These are phyloP conservation scores for Xylaria sp. DNA, from an alignment of 2,329 filamentous ascomycete genomes.

Conservation along the genomic window DNA sequence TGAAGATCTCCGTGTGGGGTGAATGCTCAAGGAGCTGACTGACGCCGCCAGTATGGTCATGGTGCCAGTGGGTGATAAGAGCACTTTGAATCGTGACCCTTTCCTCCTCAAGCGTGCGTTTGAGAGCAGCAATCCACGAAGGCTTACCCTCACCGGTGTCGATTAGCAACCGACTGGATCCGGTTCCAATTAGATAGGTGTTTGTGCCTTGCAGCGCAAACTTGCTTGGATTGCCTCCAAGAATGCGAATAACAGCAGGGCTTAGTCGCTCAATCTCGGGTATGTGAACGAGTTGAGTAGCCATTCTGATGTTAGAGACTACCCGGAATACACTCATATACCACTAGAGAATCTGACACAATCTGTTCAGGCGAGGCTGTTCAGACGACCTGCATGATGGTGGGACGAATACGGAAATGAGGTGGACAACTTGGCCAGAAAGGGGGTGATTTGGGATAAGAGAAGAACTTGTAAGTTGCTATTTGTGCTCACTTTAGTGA, in stretches of 20 bases:
- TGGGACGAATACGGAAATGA: not conserved
- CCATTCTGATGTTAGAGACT: constrained; percentile 51
- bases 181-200: constrained; percentile 87
- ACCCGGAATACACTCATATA: constrained; percentile 27
- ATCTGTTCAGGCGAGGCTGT: too few relatives aligned
- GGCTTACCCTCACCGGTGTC: constrained; percentile 86
- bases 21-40: constrained; percentile 65
- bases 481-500: too few relatives aligned
- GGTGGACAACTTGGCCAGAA: too few relatives aligned
- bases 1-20: constrained; percentile 67
- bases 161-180: constrained; percentile 73
- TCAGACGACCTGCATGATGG: not conserved
- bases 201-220: constrained; percentile 80
- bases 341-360: not conserved
- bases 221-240: constrained; percentile 91
- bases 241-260: constrained; percentile 76
- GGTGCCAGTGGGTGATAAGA: constrained; percentile 91
- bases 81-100: constrained; percentile 68
- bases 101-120: constrained; percentile 66
- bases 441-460: too few relatives aligned
- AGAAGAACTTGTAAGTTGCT: too few relatives aligned
- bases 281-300: constrained; percentile 63
- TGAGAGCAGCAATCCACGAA: constrained; percentile 71
- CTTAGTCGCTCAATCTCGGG: constrained; percentile 78
- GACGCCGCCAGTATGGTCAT: constrained; percentile 81